Base-by-base conservation (phyloP, 805 yeast genomes). In the Kazachstania kunashirensis region DNA sequence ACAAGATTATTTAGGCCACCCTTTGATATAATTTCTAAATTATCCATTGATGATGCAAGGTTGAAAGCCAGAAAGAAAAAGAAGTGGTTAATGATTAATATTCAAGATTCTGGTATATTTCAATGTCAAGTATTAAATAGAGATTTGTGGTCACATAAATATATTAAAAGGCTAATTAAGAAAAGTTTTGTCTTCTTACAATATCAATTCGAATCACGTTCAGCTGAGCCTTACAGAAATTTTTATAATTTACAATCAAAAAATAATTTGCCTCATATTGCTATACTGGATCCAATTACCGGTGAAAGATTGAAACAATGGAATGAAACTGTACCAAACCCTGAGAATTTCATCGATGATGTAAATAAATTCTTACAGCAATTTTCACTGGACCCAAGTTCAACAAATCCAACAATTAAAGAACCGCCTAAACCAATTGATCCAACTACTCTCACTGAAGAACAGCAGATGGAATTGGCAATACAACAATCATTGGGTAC, bases 1-100 rank as follows among this genome's bases (percentile, higher is more conserved):
- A 96, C 95, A 4, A 71, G 71, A 43, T 65, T 92, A 20, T 92
- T 89, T 59, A 69, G 89, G 43, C 97, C 98, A 0, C 99, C 99
- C 0, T 89, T 84, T 63, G 96, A 89, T 48, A 63, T 92, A 24
- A 85, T 92, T 51, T 68, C 77, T 15, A 75, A 71, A 45, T 45
- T 76, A 13, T 74, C 73, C 37, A 57, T 92, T n/a, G 92, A 84
- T 28, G 64, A 53, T 1, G 97, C 97, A 2, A 83, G 78, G 46
- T 45, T 50, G 2, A 66, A 68, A 42, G 96, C 94, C 2, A 70
- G 49, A 39, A 60, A 58, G 23, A 68, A 37, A 23, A 65, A 73
- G 36, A 84, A 79, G 59, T 88, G 96, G 95, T 70, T 92, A 6
- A 62, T 92, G 48, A 70, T 92, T 17, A 92, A 92, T 55, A 75